Evolutionary conservation across 2,329 filamentous ascomycete genomes (phyloP).

Genomic region (Aspergillus carbonarius): DNA sequence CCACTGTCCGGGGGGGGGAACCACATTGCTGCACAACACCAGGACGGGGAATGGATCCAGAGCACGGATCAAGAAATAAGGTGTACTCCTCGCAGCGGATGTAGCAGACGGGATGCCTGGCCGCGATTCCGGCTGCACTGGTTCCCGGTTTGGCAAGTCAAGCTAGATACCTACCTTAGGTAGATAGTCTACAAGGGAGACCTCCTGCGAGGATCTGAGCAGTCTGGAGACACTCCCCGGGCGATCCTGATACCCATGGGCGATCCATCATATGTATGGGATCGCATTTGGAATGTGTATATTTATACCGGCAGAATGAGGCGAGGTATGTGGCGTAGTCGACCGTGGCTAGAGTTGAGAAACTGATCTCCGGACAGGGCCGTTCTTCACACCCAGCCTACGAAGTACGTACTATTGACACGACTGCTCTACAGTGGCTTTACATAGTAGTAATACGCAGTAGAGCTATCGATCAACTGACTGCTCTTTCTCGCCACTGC

Average conservation of each 20-base stretch:
- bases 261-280: neutral
- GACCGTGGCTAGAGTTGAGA: neutral
- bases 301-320: neutral
- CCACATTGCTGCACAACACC: neutral
- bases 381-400: too few relatives aligned
- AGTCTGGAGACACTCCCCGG: neutral
- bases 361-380: neutral
- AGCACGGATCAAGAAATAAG: slow-evolving; percentile 8
- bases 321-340: neutral
- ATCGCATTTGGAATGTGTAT: neutral
- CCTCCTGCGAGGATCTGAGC: neutral
- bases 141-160: slow-evolving; percentile 2
- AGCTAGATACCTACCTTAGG: too few relatives aligned
- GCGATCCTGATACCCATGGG: neutral
- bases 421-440: neutral
- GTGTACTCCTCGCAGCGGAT: slow-evolving; percentile 16
- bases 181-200: too few relatives aligned
- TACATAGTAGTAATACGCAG: too few relatives aligned
- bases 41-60: neutral
- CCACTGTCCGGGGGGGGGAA: neutral
- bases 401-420: neutral
- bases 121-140: neutral
- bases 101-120: slow-evolving; percentile 6
- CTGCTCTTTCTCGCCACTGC: neutral
- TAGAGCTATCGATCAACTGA: too few relatives aligned